phyloP scores from a whole-genome alignment of 169 alveolate genomes.

The Cryptosporidium ubiquitum region DNA sequence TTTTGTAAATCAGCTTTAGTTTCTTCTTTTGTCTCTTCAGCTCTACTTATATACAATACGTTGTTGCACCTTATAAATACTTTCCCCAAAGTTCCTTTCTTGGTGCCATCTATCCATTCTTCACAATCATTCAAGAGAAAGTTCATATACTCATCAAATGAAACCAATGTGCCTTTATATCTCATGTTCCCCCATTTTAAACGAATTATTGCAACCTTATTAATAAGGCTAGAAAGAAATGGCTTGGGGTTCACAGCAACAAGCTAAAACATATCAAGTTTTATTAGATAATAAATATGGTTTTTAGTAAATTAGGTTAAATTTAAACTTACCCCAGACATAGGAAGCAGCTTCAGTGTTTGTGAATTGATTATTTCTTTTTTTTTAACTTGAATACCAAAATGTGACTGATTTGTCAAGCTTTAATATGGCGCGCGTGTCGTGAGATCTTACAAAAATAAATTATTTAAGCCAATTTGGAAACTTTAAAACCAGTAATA shows the following conservation, averaged over 20 bases:
- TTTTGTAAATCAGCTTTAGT: slow-evolving; percentile 17
- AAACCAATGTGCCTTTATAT: slow-evolving; percentile 91
- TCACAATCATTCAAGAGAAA: slow-evolving; percentile 89
- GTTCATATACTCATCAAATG: slow-evolving; percentile 92
- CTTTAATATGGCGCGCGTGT: neutral
- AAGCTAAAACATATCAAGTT: slow-evolving; percentile 68
- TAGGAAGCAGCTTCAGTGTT: neutral
- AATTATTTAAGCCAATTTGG: neutral
- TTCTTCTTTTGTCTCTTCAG: slow-evolving; percentile 81
- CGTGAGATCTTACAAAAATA: neutral
- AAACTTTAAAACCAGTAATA: neutral
- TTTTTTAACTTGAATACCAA: neutral
- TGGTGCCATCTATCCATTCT: slow-evolving; percentile 92
- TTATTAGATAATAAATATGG: neutral
- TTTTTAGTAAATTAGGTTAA: neutral
- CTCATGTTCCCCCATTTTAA: slow-evolving; percentile 95
- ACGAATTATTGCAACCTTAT: slow-evolving; percentile 89
- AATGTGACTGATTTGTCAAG: neutral
- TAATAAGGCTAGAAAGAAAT: slow-evolving; percentile 89
- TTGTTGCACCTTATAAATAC: slow-evolving; percentile 88
- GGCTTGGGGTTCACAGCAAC: slow-evolving; percentile 95
- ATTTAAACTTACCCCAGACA: slow-evolving; percentile 73
- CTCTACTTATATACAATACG: slow-evolving; percentile 86
- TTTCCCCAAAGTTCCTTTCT: slow-evolving; percentile 91
- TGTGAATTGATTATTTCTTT: neutral